phyloP scores from a whole-genome alignment of 1,139 yeast species.

The Kazachstania sp. region DNA sequence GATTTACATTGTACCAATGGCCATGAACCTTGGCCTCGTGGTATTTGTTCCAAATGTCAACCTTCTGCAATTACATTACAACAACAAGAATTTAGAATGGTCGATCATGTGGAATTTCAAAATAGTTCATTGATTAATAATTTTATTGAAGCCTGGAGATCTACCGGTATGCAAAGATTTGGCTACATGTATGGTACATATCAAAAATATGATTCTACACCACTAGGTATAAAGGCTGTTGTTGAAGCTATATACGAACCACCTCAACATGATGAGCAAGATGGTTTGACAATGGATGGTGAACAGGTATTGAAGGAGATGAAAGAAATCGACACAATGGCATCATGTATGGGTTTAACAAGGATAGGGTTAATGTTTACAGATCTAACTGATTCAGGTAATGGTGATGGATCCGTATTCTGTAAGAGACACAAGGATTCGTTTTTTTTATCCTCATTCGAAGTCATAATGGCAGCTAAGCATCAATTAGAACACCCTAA shows the following conservation, averaged over 20 bases:
- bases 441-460: conserved; percentile 79
- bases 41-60: conserved; percentile 95
- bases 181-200: conserved; percentile 82
- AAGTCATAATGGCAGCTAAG: conserved; percentile 75
- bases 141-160: conserved; percentile 89
- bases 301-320: conserved; percentile 46
- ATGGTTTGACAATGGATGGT: conserved; percentile 63
- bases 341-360: conserved; percentile 51
- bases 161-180: conserved; percentile 75
- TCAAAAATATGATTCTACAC: conserved; percentile 60
- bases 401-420: conserved; percentile 77
- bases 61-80: conserved; percentile 91
- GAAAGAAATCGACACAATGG: conserved; percentile 50
- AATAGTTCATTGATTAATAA: conserved; percentile 62
- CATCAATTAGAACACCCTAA: conserved; percentile 67
- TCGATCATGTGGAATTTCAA: conserved; percentile 91
- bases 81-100: conserved; percentile 88
- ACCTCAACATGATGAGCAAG: conserved; percentile 77
- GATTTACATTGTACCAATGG: conserved; percentile 62
- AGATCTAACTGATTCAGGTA: conserved; percentile 81
- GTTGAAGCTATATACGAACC: conserved; percentile 94
- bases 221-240: conserved; percentile 86
- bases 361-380: conserved; percentile 84
- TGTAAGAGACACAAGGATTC: conserved; percentile 92
- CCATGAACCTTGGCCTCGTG: conserved; percentile 88